Conservation (phyloP, 768 basidiomycete species). For the Pluteus cervinus region DNA sequence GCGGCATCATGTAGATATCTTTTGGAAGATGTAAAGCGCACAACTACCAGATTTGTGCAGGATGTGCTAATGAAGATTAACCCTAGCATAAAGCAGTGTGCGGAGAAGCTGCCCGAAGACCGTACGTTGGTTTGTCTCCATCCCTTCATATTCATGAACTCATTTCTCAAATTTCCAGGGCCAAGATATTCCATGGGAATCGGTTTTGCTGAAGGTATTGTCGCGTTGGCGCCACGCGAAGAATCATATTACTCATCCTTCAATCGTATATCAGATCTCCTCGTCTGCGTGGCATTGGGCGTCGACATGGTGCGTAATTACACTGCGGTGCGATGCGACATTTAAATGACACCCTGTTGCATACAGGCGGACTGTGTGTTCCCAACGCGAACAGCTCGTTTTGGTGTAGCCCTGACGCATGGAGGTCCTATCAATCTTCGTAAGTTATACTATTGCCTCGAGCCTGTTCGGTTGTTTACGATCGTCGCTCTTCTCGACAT, state of each 20-base stretch:
- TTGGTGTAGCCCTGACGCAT: constrained; percentile 84
- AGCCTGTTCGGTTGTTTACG: not conserved
- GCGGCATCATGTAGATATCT: constrained; percentile 40
- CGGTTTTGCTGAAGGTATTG: constrained; percentile 82
- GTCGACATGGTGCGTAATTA: constrained; percentile 70
- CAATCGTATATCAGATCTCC: constrained; percentile 47
- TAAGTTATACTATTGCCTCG: constrained; percentile 23
- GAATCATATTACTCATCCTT: not conserved
- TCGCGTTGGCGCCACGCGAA: not conserved
- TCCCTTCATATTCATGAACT: constrained; percentile 1
- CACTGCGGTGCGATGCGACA: not conserved
- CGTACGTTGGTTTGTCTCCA: constrained; percentile 36
- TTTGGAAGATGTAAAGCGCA: constrained; percentile 80
- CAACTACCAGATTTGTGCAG: too few relatives aligned
- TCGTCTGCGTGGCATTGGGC: constrained; percentile 89
- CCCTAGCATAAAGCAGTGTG: constrained; percentile 72
- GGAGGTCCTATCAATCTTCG: constrained; percentile 80
- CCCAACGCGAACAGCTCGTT: constrained; percentile 87
- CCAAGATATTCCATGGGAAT: constrained; percentile 92
- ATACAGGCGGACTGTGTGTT: constrained; percentile 87
- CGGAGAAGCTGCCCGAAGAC: constrained; percentile 72
- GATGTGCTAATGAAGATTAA: too few relatives aligned
- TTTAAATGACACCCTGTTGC: not conserved
- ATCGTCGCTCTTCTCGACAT: not conserved
- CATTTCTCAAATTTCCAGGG: constrained; percentile 35